Evolutionary conservation across 164 flowering plant species (phyloP).

Genomic region (Magnolia officinalis): DNA sequence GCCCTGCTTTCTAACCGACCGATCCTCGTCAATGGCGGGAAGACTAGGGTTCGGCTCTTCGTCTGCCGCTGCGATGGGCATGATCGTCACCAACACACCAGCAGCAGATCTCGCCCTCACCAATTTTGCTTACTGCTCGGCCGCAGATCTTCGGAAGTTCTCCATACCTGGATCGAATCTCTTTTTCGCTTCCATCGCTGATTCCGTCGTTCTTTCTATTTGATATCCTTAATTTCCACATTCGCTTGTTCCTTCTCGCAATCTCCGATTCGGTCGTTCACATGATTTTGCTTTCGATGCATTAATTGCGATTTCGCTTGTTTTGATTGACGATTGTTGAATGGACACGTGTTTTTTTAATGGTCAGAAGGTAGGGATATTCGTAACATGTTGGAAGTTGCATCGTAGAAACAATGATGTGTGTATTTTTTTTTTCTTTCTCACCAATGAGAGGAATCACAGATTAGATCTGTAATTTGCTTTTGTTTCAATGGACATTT

Average conservation of each 20-base stretch:
- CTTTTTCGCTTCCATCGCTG: conserved; percentile 49
- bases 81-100: conserved; percentile 70
- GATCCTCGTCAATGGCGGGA: conserved; percentile 29
- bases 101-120: conserved; percentile 58
- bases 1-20: neutral
- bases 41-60: conserved; percentile 24
- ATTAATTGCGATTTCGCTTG: too few species aligned
- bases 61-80: conserved; percentile 15
- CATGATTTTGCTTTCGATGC: too few species aligned
- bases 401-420: too few species aligned
- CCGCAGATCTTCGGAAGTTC: conserved; percentile 52
- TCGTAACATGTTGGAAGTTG: too few species aligned
- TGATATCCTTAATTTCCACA: conserved; percentile 60
- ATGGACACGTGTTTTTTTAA: neutral
- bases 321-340: neutral
- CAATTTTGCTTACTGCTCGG: conserved; percentile 56
- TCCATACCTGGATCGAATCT: conserved; percentile 43
- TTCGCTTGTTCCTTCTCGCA: neutral
- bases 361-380: too few species aligned
- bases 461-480: too few species aligned
- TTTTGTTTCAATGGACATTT: too few species aligned
- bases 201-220: conserved; percentile 59
- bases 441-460: too few species aligned
- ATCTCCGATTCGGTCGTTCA: neutral
- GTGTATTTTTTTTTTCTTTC: too few species aligned